These are phyloP conservation scores for Brassica carinata DNA, from an alignment of 345 rosid genomes.

Conservation along the genomic window DNA sequence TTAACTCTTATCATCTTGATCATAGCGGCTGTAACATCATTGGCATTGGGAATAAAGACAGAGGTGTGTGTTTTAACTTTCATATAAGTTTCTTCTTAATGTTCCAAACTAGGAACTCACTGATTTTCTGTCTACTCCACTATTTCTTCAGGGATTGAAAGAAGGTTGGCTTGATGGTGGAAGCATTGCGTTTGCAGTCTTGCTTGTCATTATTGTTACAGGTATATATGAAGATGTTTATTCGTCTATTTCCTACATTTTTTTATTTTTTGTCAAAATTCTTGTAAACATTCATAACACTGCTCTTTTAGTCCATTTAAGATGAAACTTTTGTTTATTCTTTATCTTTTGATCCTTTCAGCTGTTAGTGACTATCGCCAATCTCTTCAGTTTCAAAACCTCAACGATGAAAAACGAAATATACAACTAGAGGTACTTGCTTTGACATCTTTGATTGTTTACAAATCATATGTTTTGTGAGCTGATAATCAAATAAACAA, in stretches of 20 bases:
- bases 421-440: conserved; percentile 86
- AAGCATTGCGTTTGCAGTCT: conserved; percentile 95
- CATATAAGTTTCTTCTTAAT: not conserved
- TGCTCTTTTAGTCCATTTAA: not conserved
- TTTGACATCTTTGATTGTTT: conserved; percentile 10
- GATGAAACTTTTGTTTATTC: not conserved
- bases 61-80: conserved; percentile 51
- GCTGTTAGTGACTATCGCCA: conserved; percentile 98
- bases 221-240: conserved; percentile 48
- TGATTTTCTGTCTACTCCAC: not conserved
- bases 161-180: conserved; percentile 99
- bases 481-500: conserved; percentile 1
- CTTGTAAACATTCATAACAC: not conserved
- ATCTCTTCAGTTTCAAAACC: conserved; percentile 96
- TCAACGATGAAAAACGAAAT: conserved; percentile 89
- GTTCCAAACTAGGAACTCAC: not conserved
- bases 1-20: conserved; percentile 91
- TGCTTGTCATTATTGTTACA: conserved; percentile 95
- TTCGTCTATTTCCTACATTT: conserved; percentile 14
- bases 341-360: conserved; percentile 35
- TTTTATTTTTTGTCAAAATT: not conserved
- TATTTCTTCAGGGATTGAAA: conserved; percentile 60
- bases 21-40: conserved; percentile 76
- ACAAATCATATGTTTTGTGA: not conserved
- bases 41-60: conserved; percentile 89